phyloP scores from a whole-genome alignment of 306 rosid genomes.

The Neltuma alba region DNA sequence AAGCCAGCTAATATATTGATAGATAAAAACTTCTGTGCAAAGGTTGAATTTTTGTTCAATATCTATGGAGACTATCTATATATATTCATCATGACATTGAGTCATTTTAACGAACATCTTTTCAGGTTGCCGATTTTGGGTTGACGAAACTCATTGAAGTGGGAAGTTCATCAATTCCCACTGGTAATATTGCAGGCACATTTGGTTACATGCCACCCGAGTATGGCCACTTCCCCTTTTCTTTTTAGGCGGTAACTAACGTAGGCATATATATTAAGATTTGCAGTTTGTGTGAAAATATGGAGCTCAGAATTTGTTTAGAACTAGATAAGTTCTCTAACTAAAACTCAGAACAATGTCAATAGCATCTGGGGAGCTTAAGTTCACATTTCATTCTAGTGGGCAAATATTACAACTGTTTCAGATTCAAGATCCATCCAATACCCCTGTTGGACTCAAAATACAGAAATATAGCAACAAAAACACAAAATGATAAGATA shows the following conservation, averaged over 20 bases:
- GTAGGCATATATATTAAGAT: neutral
- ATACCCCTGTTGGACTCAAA: no score
- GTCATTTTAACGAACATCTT: neutral
- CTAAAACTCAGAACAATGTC: neutral
- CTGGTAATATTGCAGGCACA: constrained; percentile 53
- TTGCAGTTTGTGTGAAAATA: neutral
- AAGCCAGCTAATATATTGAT: constrained; percentile 93
- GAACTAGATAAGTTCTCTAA: neutral
- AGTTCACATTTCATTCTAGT: neutral
- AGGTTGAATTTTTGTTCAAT: constrained; percentile 54
- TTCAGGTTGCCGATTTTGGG: constrained; percentile 75
- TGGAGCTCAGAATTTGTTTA: neutral
- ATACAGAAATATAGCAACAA: no score
- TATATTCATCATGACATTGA: neutral
- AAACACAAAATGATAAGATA: no score
- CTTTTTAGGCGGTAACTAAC: neutral
- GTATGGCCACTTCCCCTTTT: constrained; percentile 40
- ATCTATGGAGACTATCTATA: neutral
- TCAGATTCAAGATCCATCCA: no score
- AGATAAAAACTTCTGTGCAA: constrained; percentile 78
- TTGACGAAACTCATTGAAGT: constrained; percentile 62
- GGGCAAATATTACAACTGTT: neutral
- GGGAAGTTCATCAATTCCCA: constrained; percentile 47
- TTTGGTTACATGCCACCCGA: constrained; percentile 83
- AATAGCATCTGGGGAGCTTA: neutral